These are phyloP conservation scores for Vigna angularis DNA, from an alignment of 306 rosid genomes.

Conservation along the genomic window DNA sequence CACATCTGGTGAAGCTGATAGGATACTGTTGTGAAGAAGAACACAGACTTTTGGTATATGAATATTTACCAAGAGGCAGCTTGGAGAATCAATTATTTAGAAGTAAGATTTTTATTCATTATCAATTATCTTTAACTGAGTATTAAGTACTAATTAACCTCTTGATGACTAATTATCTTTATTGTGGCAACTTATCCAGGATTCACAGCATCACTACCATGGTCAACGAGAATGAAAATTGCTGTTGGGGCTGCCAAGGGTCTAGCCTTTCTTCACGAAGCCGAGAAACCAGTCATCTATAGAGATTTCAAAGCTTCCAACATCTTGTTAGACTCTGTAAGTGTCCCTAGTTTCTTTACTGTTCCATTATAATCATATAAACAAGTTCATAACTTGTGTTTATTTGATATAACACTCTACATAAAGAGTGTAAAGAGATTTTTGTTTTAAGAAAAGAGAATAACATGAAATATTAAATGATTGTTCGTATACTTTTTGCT, in stretches of 20 bases:
- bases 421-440: too few relatives aligned
- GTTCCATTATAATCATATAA: background rate
- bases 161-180: background rate
- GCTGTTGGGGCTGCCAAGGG: conserved; percentile 96
- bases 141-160: background rate
- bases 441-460: background rate
- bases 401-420: background rate
- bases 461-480: background rate
- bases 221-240: conserved; percentile 95
- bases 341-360: background rate
- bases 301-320: conserved; percentile 93
- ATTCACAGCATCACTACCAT: conserved; percentile 69
- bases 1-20: conserved; percentile 86
- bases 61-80: conserved; percentile 95
- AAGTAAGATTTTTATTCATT: conserved; percentile 53
- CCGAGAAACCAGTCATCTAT: conserved; percentile 82
- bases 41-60: conserved; percentile 78
- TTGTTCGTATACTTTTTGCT: background rate
- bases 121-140: background rate
- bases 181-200: conserved; percentile 49
- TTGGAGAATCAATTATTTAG: conserved; percentile 90
- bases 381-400: background rate
- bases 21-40: conserved; percentile 95
- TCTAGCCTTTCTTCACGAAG: conserved; percentile 83
- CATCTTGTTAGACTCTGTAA: conserved; percentile 84